phyloP scores from a whole-genome alignment of 192 early-diverging fungal species.

The Radiomyces spectabilis region DNA sequence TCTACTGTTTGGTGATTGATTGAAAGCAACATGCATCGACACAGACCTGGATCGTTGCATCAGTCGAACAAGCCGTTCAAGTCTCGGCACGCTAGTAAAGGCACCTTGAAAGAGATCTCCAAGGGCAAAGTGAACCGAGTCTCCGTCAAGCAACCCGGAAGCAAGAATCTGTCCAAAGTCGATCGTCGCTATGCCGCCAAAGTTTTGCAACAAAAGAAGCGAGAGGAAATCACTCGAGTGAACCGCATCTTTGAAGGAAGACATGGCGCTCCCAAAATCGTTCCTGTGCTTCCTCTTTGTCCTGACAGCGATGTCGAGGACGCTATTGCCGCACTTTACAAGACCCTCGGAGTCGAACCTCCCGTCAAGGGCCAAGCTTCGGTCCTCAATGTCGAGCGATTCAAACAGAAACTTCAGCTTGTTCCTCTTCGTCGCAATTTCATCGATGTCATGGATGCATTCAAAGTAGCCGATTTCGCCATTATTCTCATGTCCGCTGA shows the following conservation, averaged over 20 bases:
- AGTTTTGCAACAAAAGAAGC: slow-evolving; percentile 75
- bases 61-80: slow-evolving; percentile 97
- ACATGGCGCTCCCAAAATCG: slow-evolving; percentile 79
- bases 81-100: slow-evolving; percentile 83
- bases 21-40: slow-evolving; percentile 31
- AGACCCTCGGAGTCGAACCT: slow-evolving; percentile 30
- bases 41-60: slow-evolving; percentile 76
- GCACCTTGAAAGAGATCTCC: slow-evolving; percentile 63
- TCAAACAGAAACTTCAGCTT: slow-evolving; percentile 88
- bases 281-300: slow-evolving; percentile 87
- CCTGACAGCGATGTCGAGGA: slow-evolving; percentile 54
- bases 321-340: slow-evolving; percentile 45
- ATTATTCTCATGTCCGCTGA: slow-evolving; percentile 82
- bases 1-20: background rate
- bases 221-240: slow-evolving; percentile 55
- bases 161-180: slow-evolving; percentile 42
- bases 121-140: slow-evolving; percentile 73
- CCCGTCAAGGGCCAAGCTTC: slow-evolving; percentile 1
- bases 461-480: slow-evolving; percentile 89
- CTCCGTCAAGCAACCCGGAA: slow-evolving; percentile 46
- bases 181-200: slow-evolving; percentile 81
- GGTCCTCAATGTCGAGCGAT: slow-evolving; percentile 58
- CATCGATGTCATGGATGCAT: slow-evolving; percentile 79
- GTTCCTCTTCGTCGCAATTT: slow-evolving; percentile 71
- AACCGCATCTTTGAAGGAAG: slow-evolving; percentile 82